Evolutionary conservation across 2,329 filamentous ascomycete species (phyloP), one percentile per base, ranked within the genome.

Genomic region (Nemania diffusa): DNA sequence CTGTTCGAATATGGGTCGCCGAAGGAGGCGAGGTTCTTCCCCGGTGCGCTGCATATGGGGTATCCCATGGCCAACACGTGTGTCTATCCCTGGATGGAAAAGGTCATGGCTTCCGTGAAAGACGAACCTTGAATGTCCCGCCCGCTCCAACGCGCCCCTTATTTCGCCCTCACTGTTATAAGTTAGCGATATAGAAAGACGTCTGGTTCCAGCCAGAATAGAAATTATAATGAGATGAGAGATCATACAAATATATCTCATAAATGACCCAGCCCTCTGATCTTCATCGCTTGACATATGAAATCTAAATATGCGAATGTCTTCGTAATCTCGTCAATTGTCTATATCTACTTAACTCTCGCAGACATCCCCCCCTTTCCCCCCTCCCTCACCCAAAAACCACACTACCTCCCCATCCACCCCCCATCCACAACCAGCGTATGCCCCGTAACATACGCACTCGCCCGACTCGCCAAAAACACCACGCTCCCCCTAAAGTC

Each of bases 401-500:
- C 5, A n/a, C 5, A 83, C 80, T 73, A 97, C 83, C 93, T 84
- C 1, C 92, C 93, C 93, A 97, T 97, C 93, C 93, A 97, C 11
- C 94, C 94, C 7, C 94, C 94, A 79, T 97, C 94, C 53, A 97
- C 92, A 27, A 92, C 90, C 72, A 97, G 77, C 5, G 93, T 84
- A 80, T 97, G 92, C 0, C 94, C 94, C 72, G 87, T 93, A 42
- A 97, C 90, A 81, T 97, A 97, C 9, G 83, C 87, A 77, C 91
- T 92, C n/a, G 90, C 91, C 76, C 82, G 85, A 74, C 91, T 91
- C 0, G 92, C 92, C 69, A 97, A 81, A 75, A 89, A 97, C 29
- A 97, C 90, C 0, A 91, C 86, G 0, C 88, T 90, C 0, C 93
- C 94, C 83, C 94, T 94, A 79, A 97, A 97, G 74, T 97, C 94